These are phyloP conservation scores for Vanrija sp. DNA, from an alignment of 1,284 basidiomycete genomes.

Conservation along the genomic window DNA sequence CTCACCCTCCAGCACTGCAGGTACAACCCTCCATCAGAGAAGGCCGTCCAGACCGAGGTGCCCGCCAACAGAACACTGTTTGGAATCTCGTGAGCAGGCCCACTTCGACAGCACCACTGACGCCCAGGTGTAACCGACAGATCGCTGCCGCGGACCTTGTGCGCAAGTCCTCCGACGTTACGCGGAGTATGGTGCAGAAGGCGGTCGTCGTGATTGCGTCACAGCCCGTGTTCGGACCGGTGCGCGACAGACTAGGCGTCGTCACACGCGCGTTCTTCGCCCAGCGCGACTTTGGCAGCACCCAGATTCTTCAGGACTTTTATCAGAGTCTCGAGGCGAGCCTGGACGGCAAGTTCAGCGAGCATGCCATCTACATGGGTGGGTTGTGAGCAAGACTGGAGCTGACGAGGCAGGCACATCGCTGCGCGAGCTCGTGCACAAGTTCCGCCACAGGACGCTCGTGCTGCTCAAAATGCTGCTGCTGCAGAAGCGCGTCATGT, in stretches of 20 bases:
- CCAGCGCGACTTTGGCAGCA: constrained; percentile 81
- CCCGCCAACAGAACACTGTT: constrained; percentile 65
- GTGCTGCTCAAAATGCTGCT: constrained; percentile 91
- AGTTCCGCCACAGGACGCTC: constrained; percentile 90
- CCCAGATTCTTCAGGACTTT: constrained; percentile 78
- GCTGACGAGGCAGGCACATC: constrained; percentile 63
- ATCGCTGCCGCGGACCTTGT: constrained; percentile 78
- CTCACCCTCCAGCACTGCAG: constrained; percentile 56
- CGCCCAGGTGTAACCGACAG: constrained; percentile 84
- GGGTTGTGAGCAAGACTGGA: constrained; percentile 3
- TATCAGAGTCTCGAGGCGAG: constrained; percentile 62
- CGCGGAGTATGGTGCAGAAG: constrained; percentile 94
- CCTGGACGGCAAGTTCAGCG: constrained; percentile 39
- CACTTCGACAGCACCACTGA: constrained; percentile 15
- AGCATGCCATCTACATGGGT: constrained; percentile 48
- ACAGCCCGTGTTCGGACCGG: constrained; percentile 68
- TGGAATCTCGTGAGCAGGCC: constrained; percentile 75
- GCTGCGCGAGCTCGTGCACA: constrained; percentile 85
- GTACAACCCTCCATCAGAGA: constrained; percentile 45
- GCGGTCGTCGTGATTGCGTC: constrained; percentile 91
- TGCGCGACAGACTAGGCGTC: constrained; percentile 82
- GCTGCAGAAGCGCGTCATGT: constrained; percentile 90
- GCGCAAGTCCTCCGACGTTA: constrained; percentile 79
- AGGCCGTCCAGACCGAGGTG: constrained; percentile 28
- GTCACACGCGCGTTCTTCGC: constrained; percentile 87